These are phyloP conservation scores for Phragmites australis DNA, from an alignment of 176 grass and related monocot species.

Conservation along the genomic window DNA sequence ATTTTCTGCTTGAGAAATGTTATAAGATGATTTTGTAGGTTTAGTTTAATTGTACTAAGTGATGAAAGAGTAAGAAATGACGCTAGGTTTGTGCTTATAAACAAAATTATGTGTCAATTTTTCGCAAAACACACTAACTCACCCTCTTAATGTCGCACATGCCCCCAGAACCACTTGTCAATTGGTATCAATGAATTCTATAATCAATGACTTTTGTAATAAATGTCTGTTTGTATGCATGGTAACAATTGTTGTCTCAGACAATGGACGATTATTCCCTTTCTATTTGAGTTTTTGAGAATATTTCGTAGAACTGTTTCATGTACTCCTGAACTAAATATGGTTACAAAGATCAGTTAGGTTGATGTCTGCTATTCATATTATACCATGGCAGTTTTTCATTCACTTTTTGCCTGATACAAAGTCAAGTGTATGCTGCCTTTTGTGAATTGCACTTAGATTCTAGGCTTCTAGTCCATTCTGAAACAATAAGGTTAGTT, in stretches of 20 bases:
- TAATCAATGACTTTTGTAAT: too few relatives aligned
- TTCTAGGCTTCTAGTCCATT: background rate
- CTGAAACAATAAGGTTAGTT: background rate
- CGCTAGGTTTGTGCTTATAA: background rate
- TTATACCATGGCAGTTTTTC: too few relatives aligned
- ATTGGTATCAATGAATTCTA: background rate
- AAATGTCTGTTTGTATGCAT: background rate
- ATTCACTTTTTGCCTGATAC: too few relatives aligned
- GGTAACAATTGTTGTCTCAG: background rate
- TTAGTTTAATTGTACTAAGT: background rate
- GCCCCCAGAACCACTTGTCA: background rate
- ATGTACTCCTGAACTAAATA: background rate
- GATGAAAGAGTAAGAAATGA: background rate
- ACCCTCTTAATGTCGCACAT: background rate
- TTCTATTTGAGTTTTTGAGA: background rate
- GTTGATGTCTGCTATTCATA: too few relatives aligned
- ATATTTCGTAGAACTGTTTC: conserved; percentile 1
- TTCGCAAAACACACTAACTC: background rate
- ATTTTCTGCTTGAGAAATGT: conserved; percentile 15
- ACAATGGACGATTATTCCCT: background rate
- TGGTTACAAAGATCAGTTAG: conserved; percentile 5
- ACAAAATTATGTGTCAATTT: background rate
- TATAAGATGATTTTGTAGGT: background rate
- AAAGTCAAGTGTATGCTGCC: background rate
- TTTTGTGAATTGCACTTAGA: background rate